Base-by-base conservation (phyloP, 2,329 filamentous ascomycete species). In the Venturia aucupariae region DNA sequence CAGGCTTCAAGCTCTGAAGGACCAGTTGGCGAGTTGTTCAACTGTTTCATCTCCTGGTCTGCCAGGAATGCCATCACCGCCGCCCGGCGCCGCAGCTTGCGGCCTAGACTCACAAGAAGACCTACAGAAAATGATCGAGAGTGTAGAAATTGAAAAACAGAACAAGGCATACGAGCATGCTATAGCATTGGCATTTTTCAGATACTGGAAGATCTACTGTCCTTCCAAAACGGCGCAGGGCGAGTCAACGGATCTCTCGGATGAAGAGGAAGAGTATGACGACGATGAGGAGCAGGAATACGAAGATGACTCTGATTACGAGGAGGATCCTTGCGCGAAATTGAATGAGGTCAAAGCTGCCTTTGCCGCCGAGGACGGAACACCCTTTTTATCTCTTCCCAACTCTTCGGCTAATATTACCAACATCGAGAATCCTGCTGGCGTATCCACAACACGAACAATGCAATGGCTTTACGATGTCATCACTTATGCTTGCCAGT, bases 141-240 rank as follows among this genome's bases (percentile, higher is more conserved):
- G 17, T 32, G 15, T 35, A 7, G 51, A 57, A 22, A 17, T 22
- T 22, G 51, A 57, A 30, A 32, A 7, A n/a, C 11, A 19, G 15
- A 32, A 7, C 19, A 35, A 32, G 17, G 30, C 15, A 8, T 57
- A 57, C 30, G 27, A 57, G 13, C n/a, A 15, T 27, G 51, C 15
- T 10, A 15, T 35, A 2, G 51, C 51, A 57, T 32, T n/a, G 19
- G 35, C 30, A n/a, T 57, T 35, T 4, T 35, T 15, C 3, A 57
- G n/a, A 57, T 57, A 57, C 51, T 57, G 51, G 51, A 32, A 35
- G 8, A 32, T 35, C 19, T 57, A 57, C 27, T 57, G 30, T 57
- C 27, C 27, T 2, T 32, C 19, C 30, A 57, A 57, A 17, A 32
- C 30, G 5, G 51, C 27, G 6, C 35, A 35, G 30, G 51, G 30